phyloP scores from a whole-genome alignment of 441 rosid species.

The Eruca vesicaria region DNA sequence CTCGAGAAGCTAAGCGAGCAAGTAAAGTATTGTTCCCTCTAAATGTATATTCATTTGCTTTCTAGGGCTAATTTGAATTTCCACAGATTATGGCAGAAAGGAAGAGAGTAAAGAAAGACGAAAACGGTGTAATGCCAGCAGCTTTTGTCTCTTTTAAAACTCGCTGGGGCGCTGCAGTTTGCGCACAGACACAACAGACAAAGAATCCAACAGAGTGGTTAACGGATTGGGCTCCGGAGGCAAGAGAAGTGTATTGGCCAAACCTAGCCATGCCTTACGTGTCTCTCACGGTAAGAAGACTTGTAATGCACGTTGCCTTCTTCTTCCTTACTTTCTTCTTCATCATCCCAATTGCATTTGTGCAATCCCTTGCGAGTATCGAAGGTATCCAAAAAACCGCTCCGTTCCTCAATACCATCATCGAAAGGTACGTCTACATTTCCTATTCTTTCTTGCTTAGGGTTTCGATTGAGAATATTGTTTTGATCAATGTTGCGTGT shows the following conservation, averaged over 20 bases:
- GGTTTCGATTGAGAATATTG: neutral
- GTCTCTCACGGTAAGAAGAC: constrained; percentile 62
- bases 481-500: constrained; percentile 16
- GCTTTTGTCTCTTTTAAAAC: constrained; percentile 93
- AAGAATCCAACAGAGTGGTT: constrained; percentile 85
- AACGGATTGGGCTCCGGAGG: constrained; percentile 95
- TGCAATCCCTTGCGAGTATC: constrained; percentile 84
- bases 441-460: neutral
- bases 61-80: neutral
- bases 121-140: constrained; percentile 77
- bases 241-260: constrained; percentile 83
- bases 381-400: constrained; percentile 71
- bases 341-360: constrained; percentile 87
- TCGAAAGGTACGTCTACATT: constrained; percentile 53
- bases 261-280: constrained; percentile 89
- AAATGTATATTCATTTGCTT: neutral
- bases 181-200: constrained; percentile 93
- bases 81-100: constrained; percentile 64
- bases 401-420: constrained; percentile 56
- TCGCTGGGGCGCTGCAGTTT: constrained; percentile 94
- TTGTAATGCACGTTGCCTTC: constrained; percentile 76
- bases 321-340: constrained; percentile 87
- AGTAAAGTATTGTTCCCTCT: constrained; percentile 45
- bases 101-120: constrained; percentile 57
- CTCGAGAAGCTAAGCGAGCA: constrained; percentile 57